phyloP scores from a whole-genome alignment of 169 alveolate species.

The Plasmodium berghei region DNA sequence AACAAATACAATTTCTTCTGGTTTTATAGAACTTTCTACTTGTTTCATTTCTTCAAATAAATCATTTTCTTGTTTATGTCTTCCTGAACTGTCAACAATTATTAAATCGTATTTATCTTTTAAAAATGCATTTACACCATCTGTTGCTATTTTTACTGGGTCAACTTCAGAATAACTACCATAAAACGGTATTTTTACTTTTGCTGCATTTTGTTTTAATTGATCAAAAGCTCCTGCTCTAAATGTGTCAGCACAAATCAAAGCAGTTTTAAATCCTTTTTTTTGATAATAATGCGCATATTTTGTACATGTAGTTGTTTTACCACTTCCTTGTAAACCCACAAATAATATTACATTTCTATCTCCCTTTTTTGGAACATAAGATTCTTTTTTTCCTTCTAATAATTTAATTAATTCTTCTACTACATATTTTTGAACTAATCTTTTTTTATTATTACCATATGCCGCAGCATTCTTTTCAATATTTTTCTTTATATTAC shows the following conservation, averaged over 20 bases:
- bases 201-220: slow-evolving; percentile 99
- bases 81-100: slow-evolving; percentile 99
- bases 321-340: slow-evolving; percentile 99
- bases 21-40: slow-evolving; percentile 95
- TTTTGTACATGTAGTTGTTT: slow-evolving; percentile 99
- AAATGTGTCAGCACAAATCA: slow-evolving; percentile 99
- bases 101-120: slow-evolving; percentile 96
- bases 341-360: slow-evolving; percentile 98
- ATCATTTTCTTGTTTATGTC: slow-evolving; percentile 99
- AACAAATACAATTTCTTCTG: slow-evolving; percentile 97
- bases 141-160: slow-evolving; percentile 98
- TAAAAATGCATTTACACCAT: slow-evolving; percentile 97
- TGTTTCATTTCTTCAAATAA: slow-evolving; percentile 99
- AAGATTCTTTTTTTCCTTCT: slow-evolving; percentile 93
- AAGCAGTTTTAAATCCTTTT: slow-evolving; percentile 97
- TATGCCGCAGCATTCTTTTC: slow-evolving; percentile 85
- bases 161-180: slow-evolving; percentile 99
- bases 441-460: slow-evolving; percentile 88
- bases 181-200: slow-evolving; percentile 97
- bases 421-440: slow-evolving; percentile 82
- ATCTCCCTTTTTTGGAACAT: slow-evolving; percentile 93
- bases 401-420: slow-evolving; percentile 95
- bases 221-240: slow-evolving; percentile 99
- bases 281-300: slow-evolving; percentile 97
- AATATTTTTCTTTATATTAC: slow-evolving; percentile 89